These are phyloP conservation scores for Boletellus sp. DNA, from an alignment of 768 basidiomycete species.

Conservation along the genomic window DNA sequence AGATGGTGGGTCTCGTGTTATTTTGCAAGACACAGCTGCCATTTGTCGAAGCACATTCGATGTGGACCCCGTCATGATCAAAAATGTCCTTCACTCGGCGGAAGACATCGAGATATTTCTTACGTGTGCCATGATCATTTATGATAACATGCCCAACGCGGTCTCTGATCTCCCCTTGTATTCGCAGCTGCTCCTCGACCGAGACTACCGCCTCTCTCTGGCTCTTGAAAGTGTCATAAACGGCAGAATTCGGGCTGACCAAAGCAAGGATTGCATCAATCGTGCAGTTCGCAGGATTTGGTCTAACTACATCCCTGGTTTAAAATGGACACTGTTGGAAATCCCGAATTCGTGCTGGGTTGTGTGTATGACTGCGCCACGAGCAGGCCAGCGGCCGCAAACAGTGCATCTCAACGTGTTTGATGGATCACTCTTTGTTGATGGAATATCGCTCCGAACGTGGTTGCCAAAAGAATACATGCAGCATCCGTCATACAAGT, in stretches of 20 bases:
- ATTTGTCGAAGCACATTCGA: conserved; percentile 31
- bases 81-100: conserved; percentile 15
- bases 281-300: conserved; percentile 29
- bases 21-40: conserved; percentile 17
- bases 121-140: conserved; percentile 30
- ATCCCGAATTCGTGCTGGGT: conserved; percentile 31
- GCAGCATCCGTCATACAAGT: conserved; percentile 10
- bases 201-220: conserved; percentile 33
- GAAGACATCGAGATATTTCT: conserved; percentile 30
- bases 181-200: conserved; percentile 25
- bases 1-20: background rate
- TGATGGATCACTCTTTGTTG: conserved; percentile 20
- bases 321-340: conserved; percentile 20
- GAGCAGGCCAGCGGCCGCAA: conserved; percentile 17
- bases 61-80: conserved; percentile 1
- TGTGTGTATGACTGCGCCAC: conserved; percentile 17
- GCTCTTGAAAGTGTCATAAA: conserved; percentile 22
- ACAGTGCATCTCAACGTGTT: conserved; percentile 40
- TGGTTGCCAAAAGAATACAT: conserved; percentile 11
- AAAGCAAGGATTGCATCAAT: conserved; percentile 24
- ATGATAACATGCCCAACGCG: conserved; percentile 27
- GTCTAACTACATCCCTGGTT: conserved; percentile 25
- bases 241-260: conserved; percentile 4
- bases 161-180: background rate
- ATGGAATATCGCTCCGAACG: conserved; percentile 20